Conservation (phyloP, 768 basidiomycete genomes). For the Chalciporus sphaerocephalus region DNA sequence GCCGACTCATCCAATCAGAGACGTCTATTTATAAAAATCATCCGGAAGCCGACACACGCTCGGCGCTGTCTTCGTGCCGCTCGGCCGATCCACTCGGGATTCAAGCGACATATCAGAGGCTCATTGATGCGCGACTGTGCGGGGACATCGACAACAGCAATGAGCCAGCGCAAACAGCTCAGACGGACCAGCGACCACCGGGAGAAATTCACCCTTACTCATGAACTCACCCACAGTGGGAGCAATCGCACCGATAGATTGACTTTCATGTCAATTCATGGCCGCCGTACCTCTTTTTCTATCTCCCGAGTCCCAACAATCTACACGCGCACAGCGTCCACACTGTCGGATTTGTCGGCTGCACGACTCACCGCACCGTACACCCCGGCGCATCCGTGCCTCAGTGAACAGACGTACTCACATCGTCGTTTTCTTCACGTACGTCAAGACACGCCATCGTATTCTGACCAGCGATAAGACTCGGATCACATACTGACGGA, state of each 20-base stretch:
- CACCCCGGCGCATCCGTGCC: too few species aligned
- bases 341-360: background rate
- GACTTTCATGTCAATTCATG: background rate
- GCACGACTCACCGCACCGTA: background rate
- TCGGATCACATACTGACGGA: conserved; percentile 49
- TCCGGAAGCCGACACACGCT: conserved; percentile 3
- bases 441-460: background rate
- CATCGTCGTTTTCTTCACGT: background rate
- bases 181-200: too few species aligned
- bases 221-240: background rate
- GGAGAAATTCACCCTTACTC: background rate
- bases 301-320: conserved; percentile 1
- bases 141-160: too few species aligned
- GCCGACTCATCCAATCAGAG: conserved; percentile 20
- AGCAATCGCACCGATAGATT: too few species aligned
- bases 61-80: conserved; percentile 6
- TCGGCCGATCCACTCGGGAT: conserved; percentile 5
- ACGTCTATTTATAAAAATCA: conserved; percentile 16
- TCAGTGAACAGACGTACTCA: background rate
- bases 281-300: conserved; percentile 5
- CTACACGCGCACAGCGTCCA: background rate
- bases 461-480: background rate
- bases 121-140: too few species aligned
- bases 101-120: too few species aligned
- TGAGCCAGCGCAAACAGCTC: too few species aligned